A percentile compares a stretch with the other conserved stretches of the same genome.
Evolutionary conservation across 805 yeast genomes (phyloP).

Genomic region (Metschnikowia koreensis): DNA sequence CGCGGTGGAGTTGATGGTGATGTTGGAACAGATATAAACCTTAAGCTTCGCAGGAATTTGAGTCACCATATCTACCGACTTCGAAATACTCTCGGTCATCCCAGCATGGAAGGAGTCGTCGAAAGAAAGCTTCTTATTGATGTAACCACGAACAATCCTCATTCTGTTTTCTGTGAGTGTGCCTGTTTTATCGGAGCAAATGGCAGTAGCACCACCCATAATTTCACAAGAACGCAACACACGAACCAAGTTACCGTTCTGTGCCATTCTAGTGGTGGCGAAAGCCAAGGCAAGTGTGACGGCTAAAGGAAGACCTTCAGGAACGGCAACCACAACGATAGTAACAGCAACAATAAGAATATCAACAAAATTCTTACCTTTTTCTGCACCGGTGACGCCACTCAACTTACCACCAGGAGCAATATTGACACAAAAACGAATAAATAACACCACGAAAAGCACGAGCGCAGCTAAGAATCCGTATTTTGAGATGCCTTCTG

Average conservation of each 20-base stretch:
- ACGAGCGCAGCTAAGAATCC: conserved; percentile 83
- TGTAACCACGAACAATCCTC: conserved; percentile 79
- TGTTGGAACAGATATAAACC: conserved; percentile 47
- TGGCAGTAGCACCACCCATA: conserved; percentile 97
- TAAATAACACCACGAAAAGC: conserved; percentile 76
- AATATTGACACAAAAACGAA: conserved; percentile 66
- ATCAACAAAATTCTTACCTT: conserved; percentile 81
- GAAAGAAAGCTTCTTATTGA: conserved; percentile 25
- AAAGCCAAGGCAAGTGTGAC: conserved; percentile 95
- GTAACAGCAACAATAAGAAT: conserved; percentile 90
- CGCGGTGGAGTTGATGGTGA: conserved; percentile 82
- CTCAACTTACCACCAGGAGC: conserved; percentile 50
- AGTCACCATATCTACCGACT: conserved; percentile 24
- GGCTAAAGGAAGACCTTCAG: conserved; percentile 97
- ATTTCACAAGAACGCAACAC: conserved; percentile 93
- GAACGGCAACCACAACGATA: conserved; percentile 96
- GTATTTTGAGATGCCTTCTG: conserved; percentile 92
- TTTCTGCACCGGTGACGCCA: conserved; percentile 56
- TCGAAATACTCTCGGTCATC: conserved; percentile 26
- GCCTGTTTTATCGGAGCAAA: conserved; percentile 97
- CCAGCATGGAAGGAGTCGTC: conserved; percentile 40
- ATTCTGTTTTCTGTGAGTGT: conserved; percentile 91
- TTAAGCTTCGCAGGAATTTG: conserved; percentile 23
- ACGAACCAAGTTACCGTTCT: conserved; percentile 93
- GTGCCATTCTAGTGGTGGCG: conserved; percentile 97